phyloP scores from a whole-genome alignment of 2,329 filamentous ascomycete genomes.

The Aspergillus tubingensis region DNA sequence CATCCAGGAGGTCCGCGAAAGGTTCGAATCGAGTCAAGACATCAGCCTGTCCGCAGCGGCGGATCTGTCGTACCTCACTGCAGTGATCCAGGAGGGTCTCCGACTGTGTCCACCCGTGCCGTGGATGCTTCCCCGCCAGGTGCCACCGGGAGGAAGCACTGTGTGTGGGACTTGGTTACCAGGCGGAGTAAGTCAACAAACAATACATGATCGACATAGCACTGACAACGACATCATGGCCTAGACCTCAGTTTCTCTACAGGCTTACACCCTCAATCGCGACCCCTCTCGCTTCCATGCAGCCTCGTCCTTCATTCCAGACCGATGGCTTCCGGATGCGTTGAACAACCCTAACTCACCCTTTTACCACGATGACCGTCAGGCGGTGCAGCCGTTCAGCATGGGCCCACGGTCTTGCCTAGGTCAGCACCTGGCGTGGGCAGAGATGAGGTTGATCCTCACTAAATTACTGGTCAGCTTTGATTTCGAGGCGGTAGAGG shows the following conservation, averaged over 20 bases:
- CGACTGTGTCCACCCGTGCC: slow-evolving; percentile 30
- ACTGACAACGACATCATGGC: background rate
- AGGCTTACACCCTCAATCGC: slow-evolving; percentile 9
- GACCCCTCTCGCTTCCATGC: slow-evolving; percentile 1
- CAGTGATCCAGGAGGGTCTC: slow-evolving; percentile 29
- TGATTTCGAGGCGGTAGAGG: slow-evolving; percentile 1
- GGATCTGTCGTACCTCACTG: slow-evolving; percentile 26
- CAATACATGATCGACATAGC: background rate
- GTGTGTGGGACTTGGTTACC: slow-evolving; percentile 10
- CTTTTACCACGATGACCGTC: slow-evolving; percentile 8
- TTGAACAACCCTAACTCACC: background rate
- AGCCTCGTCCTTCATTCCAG: background rate
- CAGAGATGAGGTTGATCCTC: slow-evolving; percentile 56
- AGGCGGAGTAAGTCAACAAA: background rate
- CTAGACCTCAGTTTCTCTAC: slow-evolving; percentile 5
- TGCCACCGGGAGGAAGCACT: slow-evolving; percentile 1
- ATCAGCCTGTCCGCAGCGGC: slow-evolving; percentile 11
- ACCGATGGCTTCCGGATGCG: slow-evolving; percentile 8
- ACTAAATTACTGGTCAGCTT: slow-evolving; percentile 3
- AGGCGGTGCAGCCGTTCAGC: slow-evolving; percentile 57
- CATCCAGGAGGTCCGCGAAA: background rate
- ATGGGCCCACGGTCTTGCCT: slow-evolving; percentile 73
- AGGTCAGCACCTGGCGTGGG: slow-evolving; percentile 77
- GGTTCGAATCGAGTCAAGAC: background rate
- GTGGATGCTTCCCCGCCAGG: slow-evolving; percentile 5